Evolutionary conservation across 2,329 filamentous ascomycete genomes (phyloP), one percentile per base, ranked within the genome.

Genomic region (Arthrobotrys sphaeroides): DNA sequence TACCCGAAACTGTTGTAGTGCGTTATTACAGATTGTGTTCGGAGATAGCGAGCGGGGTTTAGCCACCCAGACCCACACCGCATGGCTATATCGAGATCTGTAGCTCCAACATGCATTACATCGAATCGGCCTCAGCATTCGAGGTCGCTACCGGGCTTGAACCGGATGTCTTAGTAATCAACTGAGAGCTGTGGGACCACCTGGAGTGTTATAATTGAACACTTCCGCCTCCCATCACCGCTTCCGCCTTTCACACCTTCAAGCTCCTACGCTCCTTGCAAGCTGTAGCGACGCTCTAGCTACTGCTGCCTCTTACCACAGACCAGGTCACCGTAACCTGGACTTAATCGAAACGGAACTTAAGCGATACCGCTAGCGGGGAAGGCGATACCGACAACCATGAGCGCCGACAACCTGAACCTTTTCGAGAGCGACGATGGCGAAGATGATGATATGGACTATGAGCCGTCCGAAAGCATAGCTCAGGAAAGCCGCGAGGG

Each of bases 371-470:
- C 38, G 22, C n/a, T 53, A 42, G 45, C 33, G 61, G 45, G 61
- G 61, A 47, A 45, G 38, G 26, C 26, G 3, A 18, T n/a, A n/a
- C n/a, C n/a, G n/a, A n/a, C 28, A 42, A 24, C 38, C 20, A 64
- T 64, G 67, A 64, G 55, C 18, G 26, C 9, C 47, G 26, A 47
- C n/a, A 53, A 20, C 59, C 36, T 7, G 13, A 22, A 26, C 65
- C 59, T 77, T 6, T 72, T 77, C 13, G 78, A 74, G 31, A 69
- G 68, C 45, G 79, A 81, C 24, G 72, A 60, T 6, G 78, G 78
- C 62, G 80, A 80, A 16, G 79, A 78, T 51, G 74, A 79, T 12
- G 78, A 80, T 69, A 78, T 78, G 51, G 81, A 83, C 77, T 82
- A 83, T 73, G 79, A 80, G 55, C 73, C 79, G 16, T 53, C 77